Base-by-base conservation (phyloP, 192 early-diverging fungal species). In the Coemansia sp. region DNA sequence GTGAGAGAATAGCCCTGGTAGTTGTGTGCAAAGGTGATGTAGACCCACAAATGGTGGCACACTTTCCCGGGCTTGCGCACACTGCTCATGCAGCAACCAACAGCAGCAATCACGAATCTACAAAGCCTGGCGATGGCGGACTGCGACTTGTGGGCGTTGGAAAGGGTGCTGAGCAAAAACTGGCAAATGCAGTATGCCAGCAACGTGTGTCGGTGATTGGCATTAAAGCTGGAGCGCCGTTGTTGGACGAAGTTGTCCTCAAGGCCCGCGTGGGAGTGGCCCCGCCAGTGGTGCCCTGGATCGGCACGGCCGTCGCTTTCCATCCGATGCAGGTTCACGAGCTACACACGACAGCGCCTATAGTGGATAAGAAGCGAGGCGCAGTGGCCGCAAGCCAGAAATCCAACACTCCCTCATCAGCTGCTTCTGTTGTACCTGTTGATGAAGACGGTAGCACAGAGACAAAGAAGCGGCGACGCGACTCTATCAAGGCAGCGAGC, bases 11-110 rank as follows among this genome's bases (percentile, higher is more conserved):
- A 11, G 73, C 60, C 4, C 36, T 81, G 28, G 78, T 81, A 10
- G 57, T 81, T 35, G 78, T 68, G 10, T 81, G 78, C 43, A 71
- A 63, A 50, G 61, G 57, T n/a, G 73, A 75, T 34, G 48, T 81
- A 1, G 78, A 81, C n/a, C 37, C 70, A 9, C 78, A 75, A 23
- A 34, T 81, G 43, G 65, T 75, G 0, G 66, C 69, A 10, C 78
- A 81, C 42, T 67, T 81, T 7, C 78, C 73, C 4, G 78, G 62
- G 2, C 46, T 81, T 39, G 73, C 69, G 0, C 78, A 81, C 35
- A 63, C 73, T 11, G 78, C 69, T 24, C 65, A 60, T 3, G 26
- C 20, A 5, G 65, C 66, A 1, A 37, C 24, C 38, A 33, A 31
- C 23, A 3, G 38, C 38, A 9, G 16, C 5, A 18, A 5, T 45